Evolutionary conservation across 225 moss, liverwort and hornwort genomes (phyloP).

Genomic region (Antitrichia curtipendula): DNA sequence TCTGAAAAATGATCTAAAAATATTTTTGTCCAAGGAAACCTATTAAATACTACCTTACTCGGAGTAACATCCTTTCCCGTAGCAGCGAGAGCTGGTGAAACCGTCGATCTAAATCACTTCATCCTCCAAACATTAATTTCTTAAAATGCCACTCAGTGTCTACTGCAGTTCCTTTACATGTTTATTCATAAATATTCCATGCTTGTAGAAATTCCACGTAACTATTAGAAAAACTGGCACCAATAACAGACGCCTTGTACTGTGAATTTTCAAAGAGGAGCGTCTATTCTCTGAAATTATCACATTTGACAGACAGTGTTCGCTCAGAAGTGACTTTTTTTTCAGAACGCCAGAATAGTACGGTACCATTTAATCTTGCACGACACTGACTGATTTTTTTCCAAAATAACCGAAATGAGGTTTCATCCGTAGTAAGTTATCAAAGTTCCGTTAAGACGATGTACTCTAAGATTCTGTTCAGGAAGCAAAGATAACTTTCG

Average conservation of each 20-base stretch:
- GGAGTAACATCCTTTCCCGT: background rate
- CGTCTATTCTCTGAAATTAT: background rate
- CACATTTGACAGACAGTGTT: background rate
- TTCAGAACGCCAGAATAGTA: background rate
- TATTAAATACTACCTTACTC: no score
- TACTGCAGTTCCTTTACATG: no score
- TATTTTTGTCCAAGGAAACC: no score
- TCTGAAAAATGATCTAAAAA: no score
- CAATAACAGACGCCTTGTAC: no score
- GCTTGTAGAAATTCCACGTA: background rate
- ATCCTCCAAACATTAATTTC: no score
- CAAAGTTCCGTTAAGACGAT: background rate
- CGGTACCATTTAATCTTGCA: background rate
- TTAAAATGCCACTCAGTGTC: no score
- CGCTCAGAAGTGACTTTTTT: background rate
- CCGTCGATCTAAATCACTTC: no score
- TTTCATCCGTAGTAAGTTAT: background rate
- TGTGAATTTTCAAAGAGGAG: background rate
- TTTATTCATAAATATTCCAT: background rate
- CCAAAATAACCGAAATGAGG: background rate
- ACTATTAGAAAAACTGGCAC: no score
- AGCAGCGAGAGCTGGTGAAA: no score
- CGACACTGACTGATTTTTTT: background rate
- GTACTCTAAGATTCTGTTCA: background rate
- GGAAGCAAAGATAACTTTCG: background rate